Evolutionary conservation across 2,329 filamentous ascomycete genomes (phyloP), one percentile per base, ranked within the genome.

Genomic region (Fusarium temperatum): DNA sequence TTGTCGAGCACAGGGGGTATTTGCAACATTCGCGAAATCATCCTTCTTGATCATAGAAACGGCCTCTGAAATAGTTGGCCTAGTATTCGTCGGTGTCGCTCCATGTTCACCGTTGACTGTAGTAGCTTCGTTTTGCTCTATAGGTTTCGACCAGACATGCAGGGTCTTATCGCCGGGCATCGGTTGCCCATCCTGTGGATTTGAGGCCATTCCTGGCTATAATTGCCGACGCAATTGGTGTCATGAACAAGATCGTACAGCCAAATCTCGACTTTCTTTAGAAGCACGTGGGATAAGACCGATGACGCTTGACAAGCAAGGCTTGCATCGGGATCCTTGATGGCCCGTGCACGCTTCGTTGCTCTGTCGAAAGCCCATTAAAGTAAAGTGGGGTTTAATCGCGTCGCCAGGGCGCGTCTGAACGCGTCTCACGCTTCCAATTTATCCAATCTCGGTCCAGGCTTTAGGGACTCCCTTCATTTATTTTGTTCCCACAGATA

Each of bases 1-100:
- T 80, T 97, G 92, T 70, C 95, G 88, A 26, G 94, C 93, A 82
- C 96, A 98, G 0, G 96, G 96, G 65, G 91, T 89, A 82, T 93
- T 92, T 81, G 95, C 92, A 60, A 97, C 86, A 50, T 90, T 89
- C 50, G 90, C 82, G 73, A 95, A 93, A 78, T 96, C 94, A 44
- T 91, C 86, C 44, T 87, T 80, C 70, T 90, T 90, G 70, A 96
- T 91, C 54, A 87, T 89, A 70, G 90, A 88, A 56, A 95, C 85
- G 2, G 90, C 93, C 47, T 94, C 91, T 42, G 77, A 54, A 81
- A 89, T 63, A 84, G 86, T 72, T 79, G 81, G 79, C 81, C 82
- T 74, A 81, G 75, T 62, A 57, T 76, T 79, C 8, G 75, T 66
- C 6, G 72, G 64, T 54, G 75, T 69, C 51, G 75, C 55, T 53